These are phyloP conservation scores for Rhodotorula sp. DNA, from an alignment of 1,284 basidiomycete genomes.

Conservation along the genomic window DNA sequence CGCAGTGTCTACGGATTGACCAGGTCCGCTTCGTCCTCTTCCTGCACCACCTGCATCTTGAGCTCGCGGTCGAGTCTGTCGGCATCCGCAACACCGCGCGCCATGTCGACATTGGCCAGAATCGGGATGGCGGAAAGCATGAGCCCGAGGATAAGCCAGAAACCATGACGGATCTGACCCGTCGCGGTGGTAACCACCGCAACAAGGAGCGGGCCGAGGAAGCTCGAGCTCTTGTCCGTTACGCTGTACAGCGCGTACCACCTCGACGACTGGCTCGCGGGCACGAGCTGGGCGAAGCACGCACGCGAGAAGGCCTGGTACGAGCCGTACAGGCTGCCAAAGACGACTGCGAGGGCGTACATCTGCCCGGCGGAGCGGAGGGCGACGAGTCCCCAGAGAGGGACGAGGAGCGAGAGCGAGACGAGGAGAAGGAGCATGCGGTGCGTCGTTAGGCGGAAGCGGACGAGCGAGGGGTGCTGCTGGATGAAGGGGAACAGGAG, in stretches of 20 bases:
- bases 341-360: slow-evolving; percentile 76
- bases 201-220: slow-evolving; percentile 78
- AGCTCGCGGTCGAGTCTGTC: slow-evolving; percentile 45
- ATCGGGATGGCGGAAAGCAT: slow-evolving; percentile 76
- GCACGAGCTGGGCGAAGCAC: slow-evolving; percentile 74
- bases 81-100: slow-evolving; percentile 67
- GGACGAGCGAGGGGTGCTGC: slow-evolving; percentile 48
- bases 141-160: slow-evolving; percentile 80
- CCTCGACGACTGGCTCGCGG: slow-evolving; percentile 72
- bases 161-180: slow-evolving; percentile 80
- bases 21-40: neutral
- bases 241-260: slow-evolving; percentile 77
- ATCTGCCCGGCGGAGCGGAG: slow-evolving; percentile 77
- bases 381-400: slow-evolving; percentile 74
- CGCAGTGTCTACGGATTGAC: too few species aligned
- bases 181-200: slow-evolving; percentile 80
- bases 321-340: slow-evolving; percentile 74
- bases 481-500: slow-evolving; percentile 70
- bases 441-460: slow-evolving; percentile 60
- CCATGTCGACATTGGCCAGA: slow-evolving; percentile 62
- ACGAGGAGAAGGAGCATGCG: slow-evolving; percentile 68
- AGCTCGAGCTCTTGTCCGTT: slow-evolving; percentile 86
- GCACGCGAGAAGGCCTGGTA: slow-evolving; percentile 79
- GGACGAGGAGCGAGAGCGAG: slow-evolving; percentile 66
- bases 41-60: neutral